phyloP scores from a whole-genome alignment of 1,284 basidiomycete species.

The Papiliotrema terrestris region DNA sequence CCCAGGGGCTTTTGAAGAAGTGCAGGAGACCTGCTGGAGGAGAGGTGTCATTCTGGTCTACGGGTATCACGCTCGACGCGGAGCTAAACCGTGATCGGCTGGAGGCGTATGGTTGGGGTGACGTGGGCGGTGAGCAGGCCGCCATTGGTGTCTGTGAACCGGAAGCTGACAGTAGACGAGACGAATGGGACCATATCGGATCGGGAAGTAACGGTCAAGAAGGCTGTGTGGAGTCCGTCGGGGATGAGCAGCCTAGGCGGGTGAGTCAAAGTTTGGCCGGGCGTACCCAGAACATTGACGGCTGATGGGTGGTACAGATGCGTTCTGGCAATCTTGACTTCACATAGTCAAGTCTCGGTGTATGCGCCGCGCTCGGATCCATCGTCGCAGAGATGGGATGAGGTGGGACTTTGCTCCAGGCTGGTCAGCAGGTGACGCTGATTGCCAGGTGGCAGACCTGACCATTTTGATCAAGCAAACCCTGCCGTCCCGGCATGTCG shows the following conservation, averaged over 20 bases:
- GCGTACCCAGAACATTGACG: conserved; percentile 2
- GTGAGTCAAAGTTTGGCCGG: conserved; percentile 14
- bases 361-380: conserved; percentile 33
- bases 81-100: conserved; percentile 11
- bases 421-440: no score
- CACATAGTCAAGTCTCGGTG: conserved; percentile 28
- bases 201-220: conserved; percentile 21
- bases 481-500: conserved; percentile 6
- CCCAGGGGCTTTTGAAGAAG: conserved; percentile 1
- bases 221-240: conserved; percentile 41
- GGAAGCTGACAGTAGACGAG: conserved; percentile 22
- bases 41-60: conserved; percentile 35
- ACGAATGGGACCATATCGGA: conserved; percentile 18
- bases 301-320: conserved; percentile 15
- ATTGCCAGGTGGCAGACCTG: conserved; percentile 30
- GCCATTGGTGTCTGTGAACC: background rate
- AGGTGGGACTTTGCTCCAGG: conserved; percentile 14
- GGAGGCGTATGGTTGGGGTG: conserved; percentile 22
- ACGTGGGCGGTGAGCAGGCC: conserved; percentile 17
- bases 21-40: conserved; percentile 22
- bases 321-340: conserved; percentile 29
- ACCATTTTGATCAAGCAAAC: conserved; percentile 17
- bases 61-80: conserved; percentile 16
- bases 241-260: conserved; percentile 31
- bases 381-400: conserved; percentile 27